A percentile compares a stretch with the other conserved stretches of the same genome.
Evolutionary conservation across 345 rosid genomes (phyloP).

Genomic region (Acer yangbiense): DNA sequence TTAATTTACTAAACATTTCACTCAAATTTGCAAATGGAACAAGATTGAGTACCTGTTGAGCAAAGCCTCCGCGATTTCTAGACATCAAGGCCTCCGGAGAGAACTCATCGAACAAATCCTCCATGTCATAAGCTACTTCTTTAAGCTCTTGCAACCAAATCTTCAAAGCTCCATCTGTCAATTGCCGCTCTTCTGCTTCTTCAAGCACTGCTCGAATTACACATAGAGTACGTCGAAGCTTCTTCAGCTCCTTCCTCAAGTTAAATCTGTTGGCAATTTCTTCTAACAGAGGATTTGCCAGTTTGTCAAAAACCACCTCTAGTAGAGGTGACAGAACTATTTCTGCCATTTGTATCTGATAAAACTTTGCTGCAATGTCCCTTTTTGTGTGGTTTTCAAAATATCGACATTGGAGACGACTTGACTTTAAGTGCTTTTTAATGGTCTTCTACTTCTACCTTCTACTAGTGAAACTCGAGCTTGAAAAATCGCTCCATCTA

Average conservation of each 20-base stretch:
- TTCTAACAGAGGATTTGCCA: not conserved
- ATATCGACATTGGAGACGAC: not conserved
- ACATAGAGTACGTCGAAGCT: slow-evolving; percentile 1
- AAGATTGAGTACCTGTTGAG: slow-evolving; percentile 13
- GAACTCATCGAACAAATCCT: slow-evolving; percentile 30
- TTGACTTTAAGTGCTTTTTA: no score
- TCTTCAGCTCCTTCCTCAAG: slow-evolving; percentile 4
- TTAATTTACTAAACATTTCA: slow-evolving; percentile 9
- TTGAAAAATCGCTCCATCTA: no score
- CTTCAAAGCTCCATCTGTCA: slow-evolving; percentile 7
- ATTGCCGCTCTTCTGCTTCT: slow-evolving; percentile 28
- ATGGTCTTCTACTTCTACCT: no score
- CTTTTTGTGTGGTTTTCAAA: not conserved
- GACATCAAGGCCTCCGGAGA: slow-evolving; percentile 19
- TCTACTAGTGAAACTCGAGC: no score
- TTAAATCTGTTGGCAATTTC: not conserved
- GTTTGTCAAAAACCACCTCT: slow-evolving; percentile 23
- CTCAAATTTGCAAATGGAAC: slow-evolving; percentile 9
- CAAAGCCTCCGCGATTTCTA: not conserved
- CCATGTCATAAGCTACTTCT: slow-evolving; percentile 22
- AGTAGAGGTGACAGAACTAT: slow-evolving; percentile 26
- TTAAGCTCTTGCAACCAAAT: slow-evolving; percentile 25
- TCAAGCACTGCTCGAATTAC: slow-evolving; percentile 24
- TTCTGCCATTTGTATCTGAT: slow-evolving; percentile 7
- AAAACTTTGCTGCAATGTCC: not conserved